Base-by-base conservation (phyloP, 2,329 filamentous ascomycete genomes). In the Teratosphaeria viscida region DNA sequence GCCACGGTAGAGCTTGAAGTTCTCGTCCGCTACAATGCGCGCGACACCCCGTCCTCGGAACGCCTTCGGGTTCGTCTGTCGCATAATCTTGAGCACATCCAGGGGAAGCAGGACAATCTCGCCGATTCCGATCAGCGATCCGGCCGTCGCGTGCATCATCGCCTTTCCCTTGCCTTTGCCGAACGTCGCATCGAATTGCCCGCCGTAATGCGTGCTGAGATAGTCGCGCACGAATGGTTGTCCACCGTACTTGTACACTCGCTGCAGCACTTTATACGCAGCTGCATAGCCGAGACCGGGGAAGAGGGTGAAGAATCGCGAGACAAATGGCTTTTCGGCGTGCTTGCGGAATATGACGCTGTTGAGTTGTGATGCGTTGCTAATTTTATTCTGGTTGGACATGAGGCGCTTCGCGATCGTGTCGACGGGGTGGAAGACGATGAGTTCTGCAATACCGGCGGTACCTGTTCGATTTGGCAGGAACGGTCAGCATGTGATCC, bases 81-180 rank as follows among this genome's bases (percentile, higher is more conserved):
- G 87, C 84, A 99, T 99, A 80, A 99, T 99, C 84, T 99, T 99
- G 64, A 99, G 84, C 47, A 99, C 92, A 69, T 99, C 94, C 62
- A 99, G 85, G 52, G 94, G 94, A 49, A 99, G 84, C 34, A 99
- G 84, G 61, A 99, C 84, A 65, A 99, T 95, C 79, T 99, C 94
- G 72, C 94, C 94, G 69, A 99, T 96, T 70, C 94, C 94, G 71
- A 99, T 95, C 71, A 99, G 73, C 78, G 89, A 92, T 64, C 94
- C 94, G 64, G 94, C 94, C 57, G 90, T 95, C 26, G 94, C 96
- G 78, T 96, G 90, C 88, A 99, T 88, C 70, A 99, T 91, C 14
- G 94, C 92, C 82, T 99, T 97, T 75, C 94, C 94, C 43, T 90
- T 96, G 77, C 95, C 95, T 79, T 92, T 92, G 72, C 94, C 94